Evolutionary conservation across 1,284 basidiomycete genomes (phyloP).

Genomic region (Flammula alnicola): DNA sequence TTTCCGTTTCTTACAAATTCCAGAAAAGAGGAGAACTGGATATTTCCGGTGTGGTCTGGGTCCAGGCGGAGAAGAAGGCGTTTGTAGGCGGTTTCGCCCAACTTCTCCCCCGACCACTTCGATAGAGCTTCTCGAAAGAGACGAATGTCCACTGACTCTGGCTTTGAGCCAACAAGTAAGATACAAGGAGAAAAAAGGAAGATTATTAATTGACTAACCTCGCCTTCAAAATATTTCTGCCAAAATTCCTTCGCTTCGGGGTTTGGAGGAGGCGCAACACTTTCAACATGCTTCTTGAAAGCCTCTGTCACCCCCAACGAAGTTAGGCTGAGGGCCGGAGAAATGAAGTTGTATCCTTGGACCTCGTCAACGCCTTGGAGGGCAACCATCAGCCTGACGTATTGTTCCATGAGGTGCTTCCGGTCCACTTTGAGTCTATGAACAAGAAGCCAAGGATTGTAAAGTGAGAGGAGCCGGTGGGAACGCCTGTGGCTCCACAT

Average conservation of each 20-base stretch:
- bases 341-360: too few relatives aligned
- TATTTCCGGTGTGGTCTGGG: background rate
- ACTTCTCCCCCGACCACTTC: background rate
- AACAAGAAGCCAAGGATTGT: too few relatives aligned
- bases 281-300: background rate
- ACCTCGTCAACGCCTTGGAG: too few relatives aligned
- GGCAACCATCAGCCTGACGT: too few relatives aligned
- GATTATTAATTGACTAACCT: background rate
- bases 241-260: slow-evolving; percentile 7
- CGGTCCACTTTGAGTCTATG: too few relatives aligned
- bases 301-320: background rate
- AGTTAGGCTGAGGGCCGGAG: too few relatives aligned
- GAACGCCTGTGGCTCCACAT: too few relatives aligned
- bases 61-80: slow-evolving; percentile 9
- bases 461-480: too few relatives aligned
- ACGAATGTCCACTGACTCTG: background rate
- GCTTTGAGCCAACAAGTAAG: background rate
- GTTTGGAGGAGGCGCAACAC: background rate
- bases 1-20: slow-evolving; percentile 5
- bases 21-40: slow-evolving; percentile 3
- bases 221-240: background rate
- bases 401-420: too few relatives aligned
- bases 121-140: background rate
- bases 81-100: background rate
- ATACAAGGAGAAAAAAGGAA: background rate